phyloP scores from a whole-genome alignment of 352 stramenopile species.

The Phytophthora rubi region DNA sequence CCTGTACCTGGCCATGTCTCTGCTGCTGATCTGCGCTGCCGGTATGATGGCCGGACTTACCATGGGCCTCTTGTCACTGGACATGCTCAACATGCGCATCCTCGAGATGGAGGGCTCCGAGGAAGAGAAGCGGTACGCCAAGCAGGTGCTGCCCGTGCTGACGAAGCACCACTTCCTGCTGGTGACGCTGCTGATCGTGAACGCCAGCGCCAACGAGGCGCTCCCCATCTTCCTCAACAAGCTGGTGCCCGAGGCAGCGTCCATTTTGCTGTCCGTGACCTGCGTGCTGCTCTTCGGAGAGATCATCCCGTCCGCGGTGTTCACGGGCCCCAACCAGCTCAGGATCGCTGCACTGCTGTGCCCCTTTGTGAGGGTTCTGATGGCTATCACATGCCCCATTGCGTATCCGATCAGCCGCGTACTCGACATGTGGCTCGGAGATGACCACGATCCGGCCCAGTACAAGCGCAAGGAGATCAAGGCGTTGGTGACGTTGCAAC shows the following conservation, averaged over 20 bases:
- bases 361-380: slow-evolving; percentile 86
- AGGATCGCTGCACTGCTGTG: slow-evolving; percentile 84
- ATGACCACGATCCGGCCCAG: slow-evolving; percentile 71
- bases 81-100: slow-evolving; percentile 86
- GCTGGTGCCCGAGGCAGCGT: slow-evolving; percentile 84
- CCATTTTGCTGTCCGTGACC: slow-evolving; percentile 96
- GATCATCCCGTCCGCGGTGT: slow-evolving; percentile 96
- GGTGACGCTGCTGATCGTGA: slow-evolving; percentile 95
- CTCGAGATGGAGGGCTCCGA: slow-evolving; percentile 76
- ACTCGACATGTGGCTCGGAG: slow-evolving; percentile 89
- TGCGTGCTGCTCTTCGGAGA: slow-evolving; percentile 96
- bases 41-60: slow-evolving; percentile 81
- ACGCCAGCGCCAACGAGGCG: slow-evolving; percentile 94
- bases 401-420: slow-evolving; percentile 92
- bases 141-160: slow-evolving; percentile 89
- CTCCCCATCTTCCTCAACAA: slow-evolving; percentile 94
- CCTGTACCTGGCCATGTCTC: slow-evolving; percentile 53
- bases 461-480: slow-evolving; percentile 93
- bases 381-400: slow-evolving; percentile 90
- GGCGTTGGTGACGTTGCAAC: slow-evolving; percentile 84
- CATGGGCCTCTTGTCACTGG: slow-evolving; percentile 78
- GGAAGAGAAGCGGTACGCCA: slow-evolving; percentile 80
- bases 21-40: slow-evolving; percentile 61
- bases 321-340: slow-evolving; percentile 95
- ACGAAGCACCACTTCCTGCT: slow-evolving; percentile 93